These are phyloP conservation scores for Boletellus deceptivus DNA, from an alignment of 1,284 basidiomycete genomes.

Conservation along the genomic window DNA sequence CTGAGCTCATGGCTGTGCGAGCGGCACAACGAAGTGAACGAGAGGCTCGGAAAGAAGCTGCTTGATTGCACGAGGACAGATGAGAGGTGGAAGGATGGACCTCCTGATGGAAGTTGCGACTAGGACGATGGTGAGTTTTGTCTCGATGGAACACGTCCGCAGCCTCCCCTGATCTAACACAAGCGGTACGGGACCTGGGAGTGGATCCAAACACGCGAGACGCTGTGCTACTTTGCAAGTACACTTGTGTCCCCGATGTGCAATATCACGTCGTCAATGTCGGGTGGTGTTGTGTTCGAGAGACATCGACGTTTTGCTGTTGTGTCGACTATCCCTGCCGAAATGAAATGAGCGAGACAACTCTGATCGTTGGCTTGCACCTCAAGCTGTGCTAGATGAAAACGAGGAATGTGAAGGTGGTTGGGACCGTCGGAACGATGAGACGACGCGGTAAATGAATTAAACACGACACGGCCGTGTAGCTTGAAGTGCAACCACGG, in stretches of 20 bases:
- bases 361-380: too few relatives aligned
- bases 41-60: slow-evolving; percentile 74
- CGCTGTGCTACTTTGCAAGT: too few relatives aligned
- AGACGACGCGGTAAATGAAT: too few relatives aligned
- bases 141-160: neutral
- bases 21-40: slow-evolving; percentile 89
- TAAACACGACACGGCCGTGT: too few relatives aligned
- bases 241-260: neutral
- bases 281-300: neutral
- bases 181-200: too few relatives aligned
- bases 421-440: too few relatives aligned
- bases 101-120: slow-evolving; percentile 84
- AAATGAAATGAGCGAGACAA: neutral
- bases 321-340: neutral
- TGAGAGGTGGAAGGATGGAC: slow-evolving; percentile 90
- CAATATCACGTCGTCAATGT: slow-evolving; percentile 4
- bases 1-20: slow-evolving; percentile 87
- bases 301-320: neutral
- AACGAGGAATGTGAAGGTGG: too few relatives aligned
- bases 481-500: too few relatives aligned
- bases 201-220: neutral
- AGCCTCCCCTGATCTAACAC: neutral
- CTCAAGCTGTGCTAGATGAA: too few relatives aligned
- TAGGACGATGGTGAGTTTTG: slow-evolving; percentile 35
- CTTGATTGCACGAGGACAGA: slow-evolving; percentile 82